These are phyloP conservation scores for Draba incana DNA, from an alignment of 345 rosid species.

Conservation along the genomic window DNA sequence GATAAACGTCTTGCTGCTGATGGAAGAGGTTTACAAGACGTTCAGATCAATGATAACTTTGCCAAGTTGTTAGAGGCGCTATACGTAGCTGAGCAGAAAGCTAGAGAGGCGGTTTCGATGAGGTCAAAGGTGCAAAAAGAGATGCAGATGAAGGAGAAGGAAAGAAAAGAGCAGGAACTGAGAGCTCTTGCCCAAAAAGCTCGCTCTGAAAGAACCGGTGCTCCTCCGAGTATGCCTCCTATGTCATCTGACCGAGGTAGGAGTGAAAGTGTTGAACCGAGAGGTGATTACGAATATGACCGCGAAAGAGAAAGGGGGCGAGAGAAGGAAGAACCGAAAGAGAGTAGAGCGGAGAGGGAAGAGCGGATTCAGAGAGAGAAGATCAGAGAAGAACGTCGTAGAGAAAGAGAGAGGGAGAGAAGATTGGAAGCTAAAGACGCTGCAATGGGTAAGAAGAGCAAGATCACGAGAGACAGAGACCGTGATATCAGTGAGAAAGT, in stretches of 20 bases:
- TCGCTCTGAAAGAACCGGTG: constrained; percentile 86
- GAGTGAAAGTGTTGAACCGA: constrained; percentile 56
- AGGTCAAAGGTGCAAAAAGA: constrained; percentile 95
- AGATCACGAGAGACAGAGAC: constrained; percentile 89
- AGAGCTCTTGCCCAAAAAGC: constrained; percentile 96
- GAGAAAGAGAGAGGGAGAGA: constrained; percentile 91
- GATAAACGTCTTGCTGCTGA: constrained; percentile 99
- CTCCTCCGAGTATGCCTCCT: constrained; percentile 54
- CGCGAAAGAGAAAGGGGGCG: constrained; percentile 34
- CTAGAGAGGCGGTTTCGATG: constrained; percentile 98
- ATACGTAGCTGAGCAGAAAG: constrained; percentile 96
- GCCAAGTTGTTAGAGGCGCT: constrained; percentile 91
- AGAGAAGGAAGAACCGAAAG: constrained; percentile 53
- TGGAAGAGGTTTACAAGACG: constrained; percentile 89
- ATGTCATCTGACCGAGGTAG: constrained; percentile 56
- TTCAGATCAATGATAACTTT: constrained; percentile 61
- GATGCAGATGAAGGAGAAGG: constrained; percentile 93
- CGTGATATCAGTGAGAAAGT: constrained; percentile 95
- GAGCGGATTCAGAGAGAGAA: constrained; percentile 78
- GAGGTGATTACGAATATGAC: constrained; percentile 61
- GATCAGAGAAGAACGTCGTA: constrained; percentile 88
- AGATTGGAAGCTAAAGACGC: constrained; percentile 61
- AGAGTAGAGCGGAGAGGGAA: constrained; percentile 78
- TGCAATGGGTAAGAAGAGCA: constrained; percentile 97
- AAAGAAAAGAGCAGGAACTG: constrained; percentile 85